Percentiles rank a stretch among this genome's conserved stretches.
phyloP scores from a whole-genome alignment of 2,329 filamentous ascomycete species.

The Xylaria sp. region DNA sequence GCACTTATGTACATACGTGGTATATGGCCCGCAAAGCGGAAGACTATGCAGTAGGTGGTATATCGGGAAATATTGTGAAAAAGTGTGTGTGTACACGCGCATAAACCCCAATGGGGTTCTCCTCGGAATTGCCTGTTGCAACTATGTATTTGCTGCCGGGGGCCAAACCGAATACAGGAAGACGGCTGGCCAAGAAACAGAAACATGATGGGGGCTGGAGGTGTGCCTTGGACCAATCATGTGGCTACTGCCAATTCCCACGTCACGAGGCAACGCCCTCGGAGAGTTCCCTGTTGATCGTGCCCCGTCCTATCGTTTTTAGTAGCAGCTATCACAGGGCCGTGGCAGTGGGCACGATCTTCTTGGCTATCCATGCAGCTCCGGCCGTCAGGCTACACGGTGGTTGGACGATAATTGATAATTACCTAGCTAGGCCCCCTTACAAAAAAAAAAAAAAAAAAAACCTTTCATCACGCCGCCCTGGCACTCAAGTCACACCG shows the following conservation, averaged over 20 bases:
- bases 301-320: no score
- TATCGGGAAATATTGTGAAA: background rate
- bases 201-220: no score
- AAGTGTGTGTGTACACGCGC: background rate
- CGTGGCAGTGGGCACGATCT: background rate
- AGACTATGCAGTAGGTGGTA: no score
- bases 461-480: no score
- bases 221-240: no score
- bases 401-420: background rate
- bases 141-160: background rate
- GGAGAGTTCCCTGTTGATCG: background rate
- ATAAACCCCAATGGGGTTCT: background rate
- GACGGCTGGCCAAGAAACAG: background rate
- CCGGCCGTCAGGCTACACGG: no score
- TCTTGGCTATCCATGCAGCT: background rate
- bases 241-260: background rate
- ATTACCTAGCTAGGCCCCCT: background rate
- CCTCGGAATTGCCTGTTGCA: background rate
- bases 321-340: no score
- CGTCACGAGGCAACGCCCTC: background rate
- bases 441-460: no score
- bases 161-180: background rate
- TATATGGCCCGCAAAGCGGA: no score
- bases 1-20: background rate
- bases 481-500: background rate